Conservation (phyloP, 1,139 yeast genomes). For the Ogataea hybrid region DNA sequence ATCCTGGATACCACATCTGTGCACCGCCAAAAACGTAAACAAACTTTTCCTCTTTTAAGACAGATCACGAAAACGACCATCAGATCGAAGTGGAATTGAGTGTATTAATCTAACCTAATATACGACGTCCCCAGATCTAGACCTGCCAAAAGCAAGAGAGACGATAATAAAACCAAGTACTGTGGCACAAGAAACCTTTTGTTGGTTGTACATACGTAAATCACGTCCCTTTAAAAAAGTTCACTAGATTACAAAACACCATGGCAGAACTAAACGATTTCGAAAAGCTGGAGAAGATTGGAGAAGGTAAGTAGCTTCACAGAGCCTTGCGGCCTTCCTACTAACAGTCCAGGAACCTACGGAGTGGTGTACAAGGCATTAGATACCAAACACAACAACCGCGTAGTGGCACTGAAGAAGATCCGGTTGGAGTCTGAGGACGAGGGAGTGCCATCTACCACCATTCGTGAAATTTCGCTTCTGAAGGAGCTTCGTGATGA, state of each 20-base stretch:
- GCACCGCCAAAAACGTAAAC: slow-evolving; percentile 14
- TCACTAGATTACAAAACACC: slow-evolving; percentile 6
- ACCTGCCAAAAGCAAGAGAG: not conserved
- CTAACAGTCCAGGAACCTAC: slow-evolving; percentile 60
- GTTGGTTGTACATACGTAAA: not conserved
- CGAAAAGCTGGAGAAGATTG: slow-evolving; percentile 92
- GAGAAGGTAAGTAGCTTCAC: slow-evolving; percentile 62
- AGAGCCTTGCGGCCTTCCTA: not conserved
- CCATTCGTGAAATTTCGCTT: slow-evolving; percentile 92
- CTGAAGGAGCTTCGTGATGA: slow-evolving; percentile 91
- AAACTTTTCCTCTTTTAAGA: slow-evolving; percentile 18
- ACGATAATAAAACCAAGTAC: not conserved
- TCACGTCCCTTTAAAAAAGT: not conserved
- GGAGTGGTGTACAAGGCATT: slow-evolving; percentile 98
- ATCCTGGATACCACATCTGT: slow-evolving; percentile 1
- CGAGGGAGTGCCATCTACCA: slow-evolving; percentile 98
- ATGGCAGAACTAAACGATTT: slow-evolving; percentile 90
- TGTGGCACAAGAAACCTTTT: not conserved
- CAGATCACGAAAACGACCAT: slow-evolving; percentile 15
- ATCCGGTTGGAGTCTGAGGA: slow-evolving; percentile 95
- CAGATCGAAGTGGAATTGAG: slow-evolving; percentile 1
- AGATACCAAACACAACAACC: slow-evolving; percentile 82
- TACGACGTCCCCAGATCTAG: not conserved
- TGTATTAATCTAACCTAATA: not conserved
- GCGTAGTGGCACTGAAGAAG: slow-evolving; percentile 92